A percentile compares a stretch with the other conserved stretches of the same genome.
These are phyloP conservation scores for Cenchrus purpureus DNA, from an alignment of 176 grass and related monocot genomes.

Conservation along the genomic window DNA sequence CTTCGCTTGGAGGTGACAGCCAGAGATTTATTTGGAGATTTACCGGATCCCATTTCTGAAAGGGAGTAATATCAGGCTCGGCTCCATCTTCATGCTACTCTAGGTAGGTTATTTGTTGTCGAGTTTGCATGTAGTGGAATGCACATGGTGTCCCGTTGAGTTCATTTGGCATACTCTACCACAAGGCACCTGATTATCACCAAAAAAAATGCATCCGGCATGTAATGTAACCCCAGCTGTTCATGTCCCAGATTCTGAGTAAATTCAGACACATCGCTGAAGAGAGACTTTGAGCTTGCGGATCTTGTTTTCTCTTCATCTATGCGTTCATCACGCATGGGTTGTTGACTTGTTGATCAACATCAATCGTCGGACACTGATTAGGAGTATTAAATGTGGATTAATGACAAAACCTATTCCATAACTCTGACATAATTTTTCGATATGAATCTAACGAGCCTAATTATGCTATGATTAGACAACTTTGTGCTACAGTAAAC, in stretches of 20 bases:
- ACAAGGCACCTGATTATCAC: too few relatives aligned
- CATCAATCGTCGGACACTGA: too few relatives aligned
- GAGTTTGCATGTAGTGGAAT: not conserved
- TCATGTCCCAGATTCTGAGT: too few relatives aligned
- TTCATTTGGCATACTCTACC: not conserved
- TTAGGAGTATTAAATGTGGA: too few relatives aligned
- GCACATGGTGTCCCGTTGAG: not conserved
- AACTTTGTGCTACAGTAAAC: too few relatives aligned
- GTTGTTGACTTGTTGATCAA: too few relatives aligned
- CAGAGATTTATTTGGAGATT: not conserved
- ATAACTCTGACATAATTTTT: too few relatives aligned
- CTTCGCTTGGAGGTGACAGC: not conserved
- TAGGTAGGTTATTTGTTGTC: not conserved
- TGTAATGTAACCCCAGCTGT: not conserved
- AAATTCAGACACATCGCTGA: not conserved
- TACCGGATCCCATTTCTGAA: not conserved
- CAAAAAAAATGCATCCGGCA: not conserved
- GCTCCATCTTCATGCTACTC: not conserved
- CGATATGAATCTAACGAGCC: too few relatives aligned
- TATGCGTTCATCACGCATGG: too few relatives aligned
- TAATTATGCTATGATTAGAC: too few relatives aligned
- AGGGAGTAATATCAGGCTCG: not conserved
- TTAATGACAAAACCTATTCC: too few relatives aligned
- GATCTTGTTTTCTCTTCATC: not conserved
- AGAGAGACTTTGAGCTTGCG: not conserved